Conservation (phyloP, 2,329 filamentous ascomycete species). For the Emericellopsis cladophorae region DNA sequence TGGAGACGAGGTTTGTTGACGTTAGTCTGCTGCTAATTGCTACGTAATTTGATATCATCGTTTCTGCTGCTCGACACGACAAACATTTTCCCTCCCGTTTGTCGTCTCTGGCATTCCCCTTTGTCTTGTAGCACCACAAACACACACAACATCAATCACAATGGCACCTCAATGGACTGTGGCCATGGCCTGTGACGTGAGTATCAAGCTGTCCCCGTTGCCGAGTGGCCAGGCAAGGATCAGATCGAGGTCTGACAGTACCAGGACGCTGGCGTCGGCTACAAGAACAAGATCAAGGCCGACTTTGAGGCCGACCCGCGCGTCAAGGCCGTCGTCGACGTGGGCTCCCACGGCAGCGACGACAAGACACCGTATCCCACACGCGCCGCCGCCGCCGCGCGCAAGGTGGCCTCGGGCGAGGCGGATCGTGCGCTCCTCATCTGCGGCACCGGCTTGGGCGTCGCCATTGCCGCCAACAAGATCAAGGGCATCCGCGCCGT, state of each 20-base stretch:
- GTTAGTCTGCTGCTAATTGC: neutral
- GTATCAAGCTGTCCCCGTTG: conserved; percentile 8
- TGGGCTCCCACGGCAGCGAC: conserved; percentile 50
- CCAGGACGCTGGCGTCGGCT: conserved; percentile 59
- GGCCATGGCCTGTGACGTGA: conserved; percentile 40
- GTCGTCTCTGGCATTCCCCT: neutral
- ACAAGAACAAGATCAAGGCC: conserved; percentile 67
- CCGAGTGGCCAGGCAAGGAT: neutral
- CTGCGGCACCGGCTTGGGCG: conserved; percentile 77
- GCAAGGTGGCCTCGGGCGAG: conserved; percentile 46
- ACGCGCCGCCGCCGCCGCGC: conserved; percentile 60
- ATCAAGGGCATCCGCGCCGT: conserved; percentile 76
- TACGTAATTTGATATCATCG: no score
- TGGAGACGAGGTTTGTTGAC: no score
- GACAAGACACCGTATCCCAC: conserved; percentile 79
- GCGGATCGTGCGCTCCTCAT: conserved; percentile 71
- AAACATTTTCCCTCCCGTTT: neutral
- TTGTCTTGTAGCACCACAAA: neutral
- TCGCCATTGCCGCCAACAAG: conserved; percentile 84
- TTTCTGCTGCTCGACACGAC: neutral
- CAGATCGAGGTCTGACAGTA: neutral
- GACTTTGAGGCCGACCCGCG: conserved; percentile 56
- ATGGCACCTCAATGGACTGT: conserved; percentile 39
- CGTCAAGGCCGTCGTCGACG: conserved; percentile 58
- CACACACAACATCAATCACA: conserved; percentile 6